These are phyloP conservation scores for Elongisporangium prolatum DNA, from an alignment of 352 stramenopile genomes.

Conservation along the genomic window DNA sequence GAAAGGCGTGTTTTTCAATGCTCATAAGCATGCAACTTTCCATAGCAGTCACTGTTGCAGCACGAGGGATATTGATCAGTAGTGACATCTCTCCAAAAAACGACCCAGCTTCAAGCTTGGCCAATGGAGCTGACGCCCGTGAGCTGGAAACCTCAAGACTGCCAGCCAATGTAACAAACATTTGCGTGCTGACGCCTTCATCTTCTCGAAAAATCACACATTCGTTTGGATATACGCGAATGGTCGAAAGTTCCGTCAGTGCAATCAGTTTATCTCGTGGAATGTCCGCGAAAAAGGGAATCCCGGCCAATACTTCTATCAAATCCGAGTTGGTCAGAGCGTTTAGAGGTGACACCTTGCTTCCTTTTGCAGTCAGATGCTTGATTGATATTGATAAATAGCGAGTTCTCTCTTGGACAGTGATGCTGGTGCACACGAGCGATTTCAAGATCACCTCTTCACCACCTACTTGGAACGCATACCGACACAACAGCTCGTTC, in stretches of 20 bases:
- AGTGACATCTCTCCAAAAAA: conserved; percentile 84
- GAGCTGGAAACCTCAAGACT: conserved; percentile 63
- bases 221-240: conserved; percentile 65
- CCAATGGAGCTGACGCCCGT: conserved; percentile 33
- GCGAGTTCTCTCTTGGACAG: conserved; percentile 35
- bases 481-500: conserved; percentile 57
- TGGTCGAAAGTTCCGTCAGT: conserved; percentile 72
- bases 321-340: conserved; percentile 66
- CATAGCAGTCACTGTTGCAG: conserved; percentile 56
- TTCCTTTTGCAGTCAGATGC: conserved; percentile 25
- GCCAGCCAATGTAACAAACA: conserved; percentile 71
- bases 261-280: conserved; percentile 49
- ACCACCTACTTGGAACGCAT: conserved; percentile 43
- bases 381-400: conserved; percentile 29
- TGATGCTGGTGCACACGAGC: conserved; percentile 36
- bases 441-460: conserved; percentile 70
- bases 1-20: conserved; percentile 74
- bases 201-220: conserved; percentile 71
- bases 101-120: conserved; percentile 54
- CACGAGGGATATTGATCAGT: conserved; percentile 72
- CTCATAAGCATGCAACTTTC: conserved; percentile 78
- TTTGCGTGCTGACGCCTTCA: conserved; percentile 72
- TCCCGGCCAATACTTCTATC: conserved; percentile 48
- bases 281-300: conserved; percentile 69
- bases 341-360: conserved; percentile 36